Percentiles rank a stretch among this genome's conserved stretches.
Conservation (phyloP, 306 rosid species). For the Medicago ruthenica region DNA sequence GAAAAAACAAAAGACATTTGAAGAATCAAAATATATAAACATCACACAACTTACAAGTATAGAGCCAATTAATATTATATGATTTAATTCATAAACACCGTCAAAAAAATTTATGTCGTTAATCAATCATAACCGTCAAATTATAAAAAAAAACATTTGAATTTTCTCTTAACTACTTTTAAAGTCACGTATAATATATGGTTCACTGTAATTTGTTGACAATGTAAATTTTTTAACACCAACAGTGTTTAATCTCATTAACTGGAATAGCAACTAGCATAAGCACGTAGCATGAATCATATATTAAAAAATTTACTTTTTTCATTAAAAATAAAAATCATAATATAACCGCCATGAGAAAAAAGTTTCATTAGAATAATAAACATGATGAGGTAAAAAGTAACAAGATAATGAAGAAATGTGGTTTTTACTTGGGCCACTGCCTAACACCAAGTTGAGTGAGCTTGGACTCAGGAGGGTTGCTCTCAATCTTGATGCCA, state of each 20-base stretch:
- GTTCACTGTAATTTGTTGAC: no score
- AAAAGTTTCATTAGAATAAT: neutral
- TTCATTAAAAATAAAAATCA: neutral
- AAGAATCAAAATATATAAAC: neutral
- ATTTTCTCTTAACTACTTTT: no score
- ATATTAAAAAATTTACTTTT: neutral
- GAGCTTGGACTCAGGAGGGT: conserved; percentile 78
- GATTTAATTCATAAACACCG: no score
- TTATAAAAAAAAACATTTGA: no score
- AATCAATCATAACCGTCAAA: no score
- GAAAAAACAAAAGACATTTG: neutral
- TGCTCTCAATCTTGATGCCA: conserved; percentile 83
- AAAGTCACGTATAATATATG: neutral
- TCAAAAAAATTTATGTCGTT: no score
- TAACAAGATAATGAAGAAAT: neutral
- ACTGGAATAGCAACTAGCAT: neutral
- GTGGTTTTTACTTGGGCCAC: conserved; percentile 77
- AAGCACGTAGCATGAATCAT: conserved; percentile 15
- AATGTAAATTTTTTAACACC: no score
- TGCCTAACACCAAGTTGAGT: conserved; percentile 52
- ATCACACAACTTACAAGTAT: conserved; percentile 23
- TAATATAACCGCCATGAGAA: neutral
- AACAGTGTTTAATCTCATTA: neutral
- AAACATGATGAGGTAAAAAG: neutral
- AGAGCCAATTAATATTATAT: neutral